Evolutionary conservation across 1,284 basidiomycete species (phyloP).

Genomic region (Sporisorium sorghi): DNA sequence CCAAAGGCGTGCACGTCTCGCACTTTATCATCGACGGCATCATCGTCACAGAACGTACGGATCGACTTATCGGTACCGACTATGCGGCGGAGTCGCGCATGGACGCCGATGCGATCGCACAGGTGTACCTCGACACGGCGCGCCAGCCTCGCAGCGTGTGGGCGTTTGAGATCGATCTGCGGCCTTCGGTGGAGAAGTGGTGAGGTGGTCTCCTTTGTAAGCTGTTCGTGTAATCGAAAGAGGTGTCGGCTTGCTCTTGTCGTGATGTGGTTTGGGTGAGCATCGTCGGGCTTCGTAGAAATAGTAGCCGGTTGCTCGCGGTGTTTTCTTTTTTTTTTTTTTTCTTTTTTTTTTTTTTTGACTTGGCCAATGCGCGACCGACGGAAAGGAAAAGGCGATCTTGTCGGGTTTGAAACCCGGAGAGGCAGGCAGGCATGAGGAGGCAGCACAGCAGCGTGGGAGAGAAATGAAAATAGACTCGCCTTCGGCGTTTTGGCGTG

Average conservation of each 20-base stretch:
- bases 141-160: conserved; percentile 48
- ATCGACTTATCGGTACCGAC: conserved; percentile 24
- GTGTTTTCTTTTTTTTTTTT: no score
- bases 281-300: no score
- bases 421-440: no score
- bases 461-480: background rate
- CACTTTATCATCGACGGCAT: conserved; percentile 56
- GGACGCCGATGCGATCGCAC: conserved; percentile 52
- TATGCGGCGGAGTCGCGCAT: conserved; percentile 41
- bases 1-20: conserved; percentile 49
- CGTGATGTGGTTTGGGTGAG: no score
- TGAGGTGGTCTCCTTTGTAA: no score
- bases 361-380: conserved; percentile 14
- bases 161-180: conserved; percentile 44
- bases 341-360: no score
- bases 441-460: no score
- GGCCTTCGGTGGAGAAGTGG: conserved; percentile 48
- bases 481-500: background rate
- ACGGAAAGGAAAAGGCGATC: no score
- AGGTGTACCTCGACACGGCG: conserved; percentile 49
- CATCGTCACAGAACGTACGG: conserved; percentile 46
- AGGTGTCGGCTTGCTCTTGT: no score
- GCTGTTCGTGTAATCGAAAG: background rate
- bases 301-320: background rate
- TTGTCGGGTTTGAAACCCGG: background rate